phyloP scores from a whole-genome alignment of 2,329 filamentous ascomycete species.

The Trichoderma oligosporum region DNA sequence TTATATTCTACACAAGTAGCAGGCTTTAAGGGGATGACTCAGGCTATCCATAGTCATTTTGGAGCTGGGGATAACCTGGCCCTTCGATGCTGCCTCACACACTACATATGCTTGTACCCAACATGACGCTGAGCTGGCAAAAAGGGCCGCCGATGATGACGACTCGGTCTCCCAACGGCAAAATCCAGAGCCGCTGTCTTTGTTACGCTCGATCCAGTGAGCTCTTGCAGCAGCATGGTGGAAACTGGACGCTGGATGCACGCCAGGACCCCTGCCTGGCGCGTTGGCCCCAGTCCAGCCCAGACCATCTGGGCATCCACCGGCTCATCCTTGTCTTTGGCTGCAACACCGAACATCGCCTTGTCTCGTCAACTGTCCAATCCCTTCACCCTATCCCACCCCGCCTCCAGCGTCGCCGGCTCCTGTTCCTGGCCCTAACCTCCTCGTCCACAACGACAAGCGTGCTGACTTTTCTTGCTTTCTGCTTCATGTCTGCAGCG shows the following conservation, averaged over 20 bases:
- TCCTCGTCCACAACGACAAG: slow-evolving; percentile 21
- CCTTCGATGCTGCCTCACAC: not conserved
- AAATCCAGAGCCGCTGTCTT: not conserved
- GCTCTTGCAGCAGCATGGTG: slow-evolving; percentile 6
- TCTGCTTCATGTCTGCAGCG: slow-evolving; percentile 38
- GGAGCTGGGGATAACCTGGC: not conserved
- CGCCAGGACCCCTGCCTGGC: slow-evolving; percentile 18
- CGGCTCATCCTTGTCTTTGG: slow-evolving; percentile 27
- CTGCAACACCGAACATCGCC: slow-evolving; percentile 19
- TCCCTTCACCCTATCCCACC: slow-evolving; percentile 24
- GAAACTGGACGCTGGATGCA: slow-evolving; percentile 10
- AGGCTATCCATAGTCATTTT: not conserved
- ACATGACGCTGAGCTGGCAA: slow-evolving; percentile 17
- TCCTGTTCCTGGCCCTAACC: slow-evolving; percentile 26
- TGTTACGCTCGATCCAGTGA: slow-evolving; percentile 4
- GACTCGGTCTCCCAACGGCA: slow-evolving; percentile 8
- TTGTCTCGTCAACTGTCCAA: slow-evolving; percentile 19
- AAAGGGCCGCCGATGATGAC: slow-evolving; percentile 7
- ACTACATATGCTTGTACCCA: not conserved
- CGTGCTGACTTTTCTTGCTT: slow-evolving; percentile 31
- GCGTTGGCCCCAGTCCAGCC: slow-evolving; percentile 21
- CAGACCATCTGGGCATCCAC: slow-evolving; percentile 32
- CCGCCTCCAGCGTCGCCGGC: slow-evolving; percentile 32
- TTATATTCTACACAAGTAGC: not conserved
- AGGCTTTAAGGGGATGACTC: not conserved